Evolutionary conservation across 768 basidiomycete species (phyloP).

Genomic region (Phanerodontia chrysosporium): DNA sequence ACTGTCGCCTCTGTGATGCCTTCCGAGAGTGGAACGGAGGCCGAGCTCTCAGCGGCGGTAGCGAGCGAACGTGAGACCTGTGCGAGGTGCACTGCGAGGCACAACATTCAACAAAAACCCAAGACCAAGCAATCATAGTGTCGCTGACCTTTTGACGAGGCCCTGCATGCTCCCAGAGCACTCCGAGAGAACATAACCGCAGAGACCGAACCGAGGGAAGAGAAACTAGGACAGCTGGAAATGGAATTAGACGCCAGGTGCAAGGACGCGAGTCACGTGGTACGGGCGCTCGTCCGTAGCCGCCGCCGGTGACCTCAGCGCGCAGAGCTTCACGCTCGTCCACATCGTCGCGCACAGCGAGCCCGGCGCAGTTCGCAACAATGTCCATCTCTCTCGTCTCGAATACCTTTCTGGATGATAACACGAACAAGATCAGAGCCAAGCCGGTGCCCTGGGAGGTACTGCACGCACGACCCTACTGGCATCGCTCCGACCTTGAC

Average conservation of each 20-base stretch:
- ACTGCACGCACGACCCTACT: slow-evolving; percentile 12
- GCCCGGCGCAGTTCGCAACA: slow-evolving; percentile 11
- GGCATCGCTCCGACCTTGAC: slow-evolving; percentile 9
- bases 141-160: slow-evolving; percentile 25
- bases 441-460: slow-evolving; percentile 99
- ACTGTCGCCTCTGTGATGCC: not conserved
- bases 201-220: not conserved
- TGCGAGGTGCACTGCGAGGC: slow-evolving; percentile 3
- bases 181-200: slow-evolving; percentile 32
- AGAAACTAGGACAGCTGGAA: slow-evolving; percentile 6
- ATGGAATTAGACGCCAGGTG: slow-evolving; percentile 1
- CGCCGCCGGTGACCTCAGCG: slow-evolving; percentile 4
- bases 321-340: not conserved
- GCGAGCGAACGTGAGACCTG: slow-evolving; percentile 15
- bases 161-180: slow-evolving; percentile 28
- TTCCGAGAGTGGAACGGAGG: not conserved
- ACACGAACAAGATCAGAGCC: slow-evolving; percentile 79
- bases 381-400: slow-evolving; percentile 80
- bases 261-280: slow-evolving; percentile 10
- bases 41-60: slow-evolving; percentile 21
- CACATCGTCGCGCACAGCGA: slow-evolving; percentile 1
- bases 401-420: slow-evolving; percentile 82
- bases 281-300: not conserved
- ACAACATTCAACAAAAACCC: not conserved
- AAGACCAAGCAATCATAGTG: not conserved